Conservation (phyloP, 495 filamentous ascomycete species). For the Pyrenopolyporus hunteri region DNA sequence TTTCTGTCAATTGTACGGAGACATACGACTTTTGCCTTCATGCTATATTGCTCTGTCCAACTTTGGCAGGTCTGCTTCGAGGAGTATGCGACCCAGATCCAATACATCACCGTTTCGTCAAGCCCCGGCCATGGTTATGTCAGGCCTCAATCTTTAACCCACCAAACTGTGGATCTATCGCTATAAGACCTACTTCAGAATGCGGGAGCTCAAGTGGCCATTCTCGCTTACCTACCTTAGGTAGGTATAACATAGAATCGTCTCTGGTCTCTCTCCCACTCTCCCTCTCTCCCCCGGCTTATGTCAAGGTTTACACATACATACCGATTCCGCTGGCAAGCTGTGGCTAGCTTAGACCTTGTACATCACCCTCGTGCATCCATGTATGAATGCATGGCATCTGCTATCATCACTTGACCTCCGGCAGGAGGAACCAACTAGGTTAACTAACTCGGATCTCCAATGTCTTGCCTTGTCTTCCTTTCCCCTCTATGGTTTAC, state of each 20-base stretch:
- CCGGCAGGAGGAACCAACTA: neutral
- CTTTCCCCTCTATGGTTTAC: slow-evolving; percentile 11
- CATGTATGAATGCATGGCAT: neutral
- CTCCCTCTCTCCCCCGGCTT: slow-evolving; percentile 17
- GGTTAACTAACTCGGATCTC: slow-evolving; percentile 11
- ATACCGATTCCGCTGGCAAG: slow-evolving; percentile 34
- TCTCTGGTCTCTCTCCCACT: too few relatives aligned
- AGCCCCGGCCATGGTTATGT: slow-evolving; percentile 13
- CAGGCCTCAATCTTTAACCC: slow-evolving; percentile 21
- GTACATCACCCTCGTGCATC: neutral
- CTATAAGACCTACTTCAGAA: too few relatives aligned
- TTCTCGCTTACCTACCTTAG: slow-evolving; percentile 3
- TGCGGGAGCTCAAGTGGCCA: slow-evolving; percentile 31
- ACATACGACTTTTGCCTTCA: slow-evolving; percentile 16
- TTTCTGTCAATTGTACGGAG: slow-evolving; percentile 4
- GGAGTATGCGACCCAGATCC: neutral
- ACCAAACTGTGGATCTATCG: slow-evolving; percentile 26
- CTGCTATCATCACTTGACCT: slow-evolving; percentile 14
- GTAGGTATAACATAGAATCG: too few relatives aligned
- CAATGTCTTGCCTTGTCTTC: slow-evolving; percentile 13
- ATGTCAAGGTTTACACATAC: slow-evolving; percentile 29
- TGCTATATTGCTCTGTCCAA: slow-evolving; percentile 9
- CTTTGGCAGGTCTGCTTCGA: neutral
- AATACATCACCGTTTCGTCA: slow-evolving; percentile 30
- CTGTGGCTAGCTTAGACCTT: slow-evolving; percentile 12